Percentiles rank a stretch among this genome's conserved stretches.
Conservation (phyloP, 805 yeast genomes). For the Pichia ethanolica region DNA sequence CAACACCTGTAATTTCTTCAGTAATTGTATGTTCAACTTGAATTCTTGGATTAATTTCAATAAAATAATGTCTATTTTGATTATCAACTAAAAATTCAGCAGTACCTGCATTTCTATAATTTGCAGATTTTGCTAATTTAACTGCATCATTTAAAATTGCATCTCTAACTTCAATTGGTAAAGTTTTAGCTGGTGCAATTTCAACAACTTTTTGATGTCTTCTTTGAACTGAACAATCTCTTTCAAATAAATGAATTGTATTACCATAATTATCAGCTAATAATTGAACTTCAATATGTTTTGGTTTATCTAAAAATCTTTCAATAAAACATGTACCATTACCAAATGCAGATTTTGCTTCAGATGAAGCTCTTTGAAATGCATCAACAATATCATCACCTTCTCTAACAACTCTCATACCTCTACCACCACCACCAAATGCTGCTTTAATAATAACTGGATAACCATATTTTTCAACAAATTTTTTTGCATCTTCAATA, state of each 20-base stretch:
- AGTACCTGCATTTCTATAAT: constrained; percentile 96
- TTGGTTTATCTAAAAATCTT: constrained; percentile 89
- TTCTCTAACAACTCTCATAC: constrained; percentile 98
- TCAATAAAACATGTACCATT: constrained; percentile 98
- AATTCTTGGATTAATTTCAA: constrained; percentile 96
- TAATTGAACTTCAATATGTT: constrained; percentile 95
- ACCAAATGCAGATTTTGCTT: constrained; percentile 94
- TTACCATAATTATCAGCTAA: constrained; percentile 92
- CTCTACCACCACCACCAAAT: constrained; percentile 99
- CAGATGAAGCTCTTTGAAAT: constrained; percentile 86
- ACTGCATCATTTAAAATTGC: constrained; percentile 94
- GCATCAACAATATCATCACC: constrained; percentile 92
- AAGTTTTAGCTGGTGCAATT: constrained; percentile 93
- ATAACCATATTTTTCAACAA: constrained; percentile 79
- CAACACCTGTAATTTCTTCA: constrained; percentile 97
- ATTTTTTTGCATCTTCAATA: constrained; percentile 68
- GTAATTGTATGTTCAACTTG: constrained; percentile 99
- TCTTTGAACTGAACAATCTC: constrained; percentile 99
- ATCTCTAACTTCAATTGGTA: constrained; percentile 77
- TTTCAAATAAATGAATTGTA: constrained; percentile 90
- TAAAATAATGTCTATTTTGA: constrained; percentile 92
- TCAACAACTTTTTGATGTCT: constrained; percentile 99
- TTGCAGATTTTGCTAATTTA: constrained; percentile 77
- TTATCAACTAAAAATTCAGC: constrained; percentile 94
- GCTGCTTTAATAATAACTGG: constrained; percentile 99